Conservation (phyloP, 2,329 filamentous ascomycete species). For the Colletotrichum sp. region DNA sequence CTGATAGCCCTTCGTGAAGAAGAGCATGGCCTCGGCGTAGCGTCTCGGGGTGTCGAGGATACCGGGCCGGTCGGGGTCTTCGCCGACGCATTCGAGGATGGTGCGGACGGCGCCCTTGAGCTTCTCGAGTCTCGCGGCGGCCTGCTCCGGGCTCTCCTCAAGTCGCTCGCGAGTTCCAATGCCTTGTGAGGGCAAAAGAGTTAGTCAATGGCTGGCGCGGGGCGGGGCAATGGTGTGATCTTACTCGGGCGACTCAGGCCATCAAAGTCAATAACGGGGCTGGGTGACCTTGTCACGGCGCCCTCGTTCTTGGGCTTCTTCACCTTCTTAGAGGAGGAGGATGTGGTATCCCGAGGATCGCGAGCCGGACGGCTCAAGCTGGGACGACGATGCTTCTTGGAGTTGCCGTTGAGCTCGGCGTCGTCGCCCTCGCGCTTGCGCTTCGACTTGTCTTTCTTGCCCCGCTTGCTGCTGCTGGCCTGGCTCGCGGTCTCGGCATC, state of each 20-base stretch:
- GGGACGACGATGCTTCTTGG: conserved; percentile 42
- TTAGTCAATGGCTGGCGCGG: conserved; percentile 21
- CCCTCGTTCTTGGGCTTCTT: conserved; percentile 29
- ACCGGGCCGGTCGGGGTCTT: conserved; percentile 70
- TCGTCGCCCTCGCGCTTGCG: conserved; percentile 24
- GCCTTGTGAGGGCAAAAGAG: conserved; percentile 40
- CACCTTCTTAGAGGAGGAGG: conserved; percentile 40
- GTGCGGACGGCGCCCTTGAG: conserved; percentile 69
- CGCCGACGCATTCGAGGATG: conserved; percentile 71
- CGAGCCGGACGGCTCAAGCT: conserved; percentile 67
- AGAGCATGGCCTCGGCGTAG: conserved; percentile 95
- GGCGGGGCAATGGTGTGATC: neutral
- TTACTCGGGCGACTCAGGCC: conserved; percentile 64
- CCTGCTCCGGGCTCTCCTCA: conserved; percentile 60
- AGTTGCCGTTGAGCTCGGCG: conserved; percentile 35
- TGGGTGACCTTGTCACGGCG: conserved; percentile 33
- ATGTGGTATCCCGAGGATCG: conserved; percentile 62
- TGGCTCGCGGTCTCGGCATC: conserved; percentile 21
- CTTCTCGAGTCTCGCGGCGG: conserved; percentile 57
- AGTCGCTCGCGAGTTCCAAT: conserved; percentile 68
- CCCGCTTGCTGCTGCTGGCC: conserved; percentile 16
- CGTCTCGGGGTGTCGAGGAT: conserved; percentile 76
- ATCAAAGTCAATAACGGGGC: conserved; percentile 66
- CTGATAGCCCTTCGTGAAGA: conserved; percentile 96
- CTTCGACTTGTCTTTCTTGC: conserved; percentile 22